Conservation (phyloP, 2,329 filamentous ascomycete species). For the Fusarium kyushuense region DNA sequence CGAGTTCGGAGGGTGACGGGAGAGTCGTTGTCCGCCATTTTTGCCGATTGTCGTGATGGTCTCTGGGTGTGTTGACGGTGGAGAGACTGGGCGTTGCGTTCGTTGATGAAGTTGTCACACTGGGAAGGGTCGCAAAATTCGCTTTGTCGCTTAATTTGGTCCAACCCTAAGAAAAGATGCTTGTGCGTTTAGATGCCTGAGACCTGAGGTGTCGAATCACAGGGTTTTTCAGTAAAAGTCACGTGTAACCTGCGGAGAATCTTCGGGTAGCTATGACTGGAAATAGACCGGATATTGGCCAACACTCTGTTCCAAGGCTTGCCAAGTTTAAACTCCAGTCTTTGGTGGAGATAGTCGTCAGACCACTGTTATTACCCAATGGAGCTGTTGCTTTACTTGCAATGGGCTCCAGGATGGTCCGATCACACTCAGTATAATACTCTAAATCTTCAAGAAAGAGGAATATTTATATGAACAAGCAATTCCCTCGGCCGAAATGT, state of each 20-base stretch:
- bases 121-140: slow-evolving; percentile 53
- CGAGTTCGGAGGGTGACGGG: slow-evolving; percentile 92
- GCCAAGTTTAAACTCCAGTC: slow-evolving; percentile 37
- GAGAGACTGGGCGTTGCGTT: slow-evolving; percentile 50
- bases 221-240: slow-evolving; percentile 28
- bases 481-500: not conserved
- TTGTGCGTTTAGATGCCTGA: slow-evolving; percentile 34
- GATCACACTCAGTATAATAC: slow-evolving; percentile 20
- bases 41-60: slow-evolving; percentile 66
- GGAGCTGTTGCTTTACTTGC: slow-evolving; percentile 13
- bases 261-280: slow-evolving; percentile 16
- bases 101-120: slow-evolving; percentile 52
- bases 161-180: slow-evolving; percentile 57
- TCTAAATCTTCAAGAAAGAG: not conserved
- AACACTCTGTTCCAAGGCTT: slow-evolving; percentile 10
- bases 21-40: slow-evolving; percentile 86
- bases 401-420: slow-evolving; percentile 26
- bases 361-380: slow-evolving; percentile 29
- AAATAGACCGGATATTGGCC: slow-evolving; percentile 21
- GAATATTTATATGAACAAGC: not conserved
- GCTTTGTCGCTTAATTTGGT: slow-evolving; percentile 59
- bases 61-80: slow-evolving; percentile 51
- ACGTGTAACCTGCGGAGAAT: slow-evolving; percentile 35
- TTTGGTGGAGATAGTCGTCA: slow-evolving; percentile 40
- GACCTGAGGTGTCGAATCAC: too few relatives aligned